Base-by-base conservation (phyloP, 2,329 filamentous ascomycete genomes). In the Rutstroemia sp. region DNA sequence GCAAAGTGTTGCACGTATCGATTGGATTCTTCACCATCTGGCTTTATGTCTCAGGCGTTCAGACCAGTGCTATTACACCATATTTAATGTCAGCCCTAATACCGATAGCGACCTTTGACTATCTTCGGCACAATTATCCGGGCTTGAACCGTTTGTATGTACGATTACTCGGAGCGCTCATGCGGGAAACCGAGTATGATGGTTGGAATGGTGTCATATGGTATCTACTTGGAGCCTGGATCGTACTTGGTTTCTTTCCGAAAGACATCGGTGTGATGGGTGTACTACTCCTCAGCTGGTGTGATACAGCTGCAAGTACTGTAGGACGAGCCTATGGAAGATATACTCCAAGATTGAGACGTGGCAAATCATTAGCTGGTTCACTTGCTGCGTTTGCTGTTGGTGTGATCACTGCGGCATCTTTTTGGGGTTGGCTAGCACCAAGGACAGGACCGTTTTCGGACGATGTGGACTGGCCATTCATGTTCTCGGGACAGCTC, bases 181-280 rank as follows among this genome's bases (percentile, higher is more conserved):
- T 99, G 94, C 88, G 94, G 54, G 94, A 99, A 75, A 94, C 88
- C 62, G 94, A 99, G 74, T 95, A 92, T 64, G 80, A 86, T 49
- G 90, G 91, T 52, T 99, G 90, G 79, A 99, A 99, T 70, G 94
- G 94, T 52, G 92, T 97, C 64, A 95, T 99, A 63, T 96, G 89
- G 77, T 99, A 97, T 73, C 82, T 99, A 9, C 81, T 96, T 7
- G 94, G 94, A 56, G 86, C 91, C 27, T 96, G 91, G 84, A 79
- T 85, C 34, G 90, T 92, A 16, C 81, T 97, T 63, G 83, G 83
- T 63, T 90, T 90, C 71, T 90, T 95, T 71, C 90, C 92, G 61
- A 99, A 97, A 74, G 94, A 99, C 66, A 81, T 99, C 23, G 91
- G 87, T 7, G 87, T 95, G 49, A 87, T 97, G 77, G 86, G 88